Base-by-base conservation (phyloP, 768 basidiomycete species). In the Tricholoma sp. region DNA sequence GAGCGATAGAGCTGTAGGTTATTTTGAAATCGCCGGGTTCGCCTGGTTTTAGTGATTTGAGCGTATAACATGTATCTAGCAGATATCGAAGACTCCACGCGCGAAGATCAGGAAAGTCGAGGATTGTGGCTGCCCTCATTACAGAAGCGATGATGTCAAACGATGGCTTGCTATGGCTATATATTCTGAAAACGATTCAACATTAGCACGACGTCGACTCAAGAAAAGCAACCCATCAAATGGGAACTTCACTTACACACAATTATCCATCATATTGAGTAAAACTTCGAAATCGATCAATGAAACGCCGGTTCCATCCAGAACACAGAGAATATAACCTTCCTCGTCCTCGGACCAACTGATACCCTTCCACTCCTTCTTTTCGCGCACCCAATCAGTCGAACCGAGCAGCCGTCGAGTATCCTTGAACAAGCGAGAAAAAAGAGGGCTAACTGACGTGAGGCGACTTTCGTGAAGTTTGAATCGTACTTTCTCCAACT, bases 391-490 rank as follows among this genome's bases (percentile, higher is more conserved):
- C 39, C 16, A 41, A 18, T 41, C 8, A 41, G 2, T 18, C 16
- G 18, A 41, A 41, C 39, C 39, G 18, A 18, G 39, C 8, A 41
- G 39, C 4, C 5, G 18, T n/a, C 39, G 39, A 41, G 24, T 29
- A 43, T 16, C 39, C 18, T 58, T 55, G 9, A 69, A 58, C 7
- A 47, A 27, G 0, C 62, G 50, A 1, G 64, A 60, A 45, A 79
- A 78, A 61, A 68, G 76, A 8, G 50, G 56, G 2, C 72, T 74
- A 12, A 71, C 57, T 37, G 58, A 62, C 11, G 63, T 57, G 8
- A 78, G 67, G 18, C 65, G 66, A 52, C 71, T 72, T 18, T 69
- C 62, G n/a, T 75, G 71, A n/a, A 79, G 58, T n/a, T 64, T 66
- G 62, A 76, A 76, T 34, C 71, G 63, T 6, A 64, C 68, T 19